A percentile compares a stretch with the other conserved stretches of the same genome.
Conservation (phyloP, 2,329 filamentous ascomycete species). For the Hortaea werneckii region DNA sequence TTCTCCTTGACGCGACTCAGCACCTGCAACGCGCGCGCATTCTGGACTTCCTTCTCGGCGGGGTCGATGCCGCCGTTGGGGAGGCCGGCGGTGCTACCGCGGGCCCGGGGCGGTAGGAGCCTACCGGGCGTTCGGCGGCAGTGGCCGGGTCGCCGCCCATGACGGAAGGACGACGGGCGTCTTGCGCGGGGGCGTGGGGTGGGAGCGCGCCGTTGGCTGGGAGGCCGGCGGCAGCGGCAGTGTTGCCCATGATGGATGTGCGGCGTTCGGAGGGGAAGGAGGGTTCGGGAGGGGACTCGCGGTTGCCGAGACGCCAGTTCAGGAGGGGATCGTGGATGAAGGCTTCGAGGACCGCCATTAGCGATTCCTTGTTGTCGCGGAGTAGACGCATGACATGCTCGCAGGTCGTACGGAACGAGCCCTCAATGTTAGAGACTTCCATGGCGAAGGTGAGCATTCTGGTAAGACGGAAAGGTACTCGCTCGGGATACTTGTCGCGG, state of each 20-base stretch:
- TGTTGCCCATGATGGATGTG: conserved; percentile 41
- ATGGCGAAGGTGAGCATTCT: conserved; percentile 99
- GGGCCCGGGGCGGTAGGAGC: conserved; percentile 22
- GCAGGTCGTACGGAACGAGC: conserved; percentile 94
- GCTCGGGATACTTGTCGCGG: conserved; percentile 95
- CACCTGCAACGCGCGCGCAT: conserved; percentile 84
- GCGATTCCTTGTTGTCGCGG: conserved; percentile 91
- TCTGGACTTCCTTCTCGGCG: conserved; percentile 64
- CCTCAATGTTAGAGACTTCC: conserved; percentile 99
- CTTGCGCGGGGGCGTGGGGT: too few species aligned
- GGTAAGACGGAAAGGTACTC: conserved; percentile 93
- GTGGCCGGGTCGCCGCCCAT: conserved; percentile 22
- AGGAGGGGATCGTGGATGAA: conserved; percentile 99
- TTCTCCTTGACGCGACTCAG: conserved; percentile 90
- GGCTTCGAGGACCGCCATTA: conserved; percentile 96
- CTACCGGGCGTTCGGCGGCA: conserved; percentile 15
- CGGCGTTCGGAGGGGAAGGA: conserved; percentile 53
- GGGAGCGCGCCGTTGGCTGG: conserved; percentile 10
- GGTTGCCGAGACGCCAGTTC: conserved; percentile 75
- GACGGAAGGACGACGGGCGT: conserved; percentile 17
- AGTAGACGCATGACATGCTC: conserved; percentile 98
- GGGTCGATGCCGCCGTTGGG: conserved; percentile 27
- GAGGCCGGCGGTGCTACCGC: conserved; percentile 16
- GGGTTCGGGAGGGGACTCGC: conserved; percentile 50
- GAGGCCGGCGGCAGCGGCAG: conserved; percentile 22